A percentile compares a stretch with the other conserved stretches of the same genome.
These are phyloP conservation scores for Kuraishia molischiana DNA, from an alignment of 805 yeast genomes.

Conservation along the genomic window DNA sequence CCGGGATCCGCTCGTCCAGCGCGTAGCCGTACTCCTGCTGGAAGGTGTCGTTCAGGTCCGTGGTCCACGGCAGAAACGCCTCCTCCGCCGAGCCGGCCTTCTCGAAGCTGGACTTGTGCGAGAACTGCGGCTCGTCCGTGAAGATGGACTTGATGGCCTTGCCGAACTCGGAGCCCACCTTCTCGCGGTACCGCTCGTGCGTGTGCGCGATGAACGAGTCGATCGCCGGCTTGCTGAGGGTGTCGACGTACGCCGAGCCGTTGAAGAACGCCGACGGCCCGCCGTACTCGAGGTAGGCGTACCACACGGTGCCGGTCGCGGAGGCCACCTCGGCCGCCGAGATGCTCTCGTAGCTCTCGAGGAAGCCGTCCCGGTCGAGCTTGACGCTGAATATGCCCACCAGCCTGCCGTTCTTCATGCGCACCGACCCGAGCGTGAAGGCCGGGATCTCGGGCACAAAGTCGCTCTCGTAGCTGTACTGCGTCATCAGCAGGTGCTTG, in stretches of 20 bases:
- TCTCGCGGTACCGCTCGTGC: background rate
- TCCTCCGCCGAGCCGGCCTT: background rate
- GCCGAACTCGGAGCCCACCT: constrained; percentile 1
- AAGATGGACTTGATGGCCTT: constrained; percentile 1
- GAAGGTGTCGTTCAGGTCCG: background rate
- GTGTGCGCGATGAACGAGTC: background rate
- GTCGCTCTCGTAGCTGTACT: constrained; percentile 3
- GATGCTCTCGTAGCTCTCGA: background rate
- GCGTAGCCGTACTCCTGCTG: background rate
- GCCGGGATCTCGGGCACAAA: background rate
- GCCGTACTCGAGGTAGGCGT: constrained; percentile 4
- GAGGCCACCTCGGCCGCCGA: background rate
- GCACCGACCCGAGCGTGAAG: constrained; percentile 3
- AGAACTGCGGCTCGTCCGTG: constrained; percentile 2
- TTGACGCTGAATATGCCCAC: constrained; percentile 4
- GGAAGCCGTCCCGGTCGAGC: constrained; percentile 2
- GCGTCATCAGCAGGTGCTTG: constrained; percentile 5
- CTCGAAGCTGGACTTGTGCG: constrained; percentile 1
- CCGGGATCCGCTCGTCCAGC: background rate
- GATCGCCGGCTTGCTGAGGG: constrained; percentile 4
- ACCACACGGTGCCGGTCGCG: constrained; percentile 2
- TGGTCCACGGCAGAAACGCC: constrained; percentile 2
- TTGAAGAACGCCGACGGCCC: constrained; percentile 5
- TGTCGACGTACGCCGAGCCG: constrained; percentile 6
- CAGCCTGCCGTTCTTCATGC: constrained; percentile 5